These are phyloP conservation scores for Anthracocystis walkeri DNA, from an alignment of 1,284 basidiomycete species.

Conservation along the genomic window DNA sequence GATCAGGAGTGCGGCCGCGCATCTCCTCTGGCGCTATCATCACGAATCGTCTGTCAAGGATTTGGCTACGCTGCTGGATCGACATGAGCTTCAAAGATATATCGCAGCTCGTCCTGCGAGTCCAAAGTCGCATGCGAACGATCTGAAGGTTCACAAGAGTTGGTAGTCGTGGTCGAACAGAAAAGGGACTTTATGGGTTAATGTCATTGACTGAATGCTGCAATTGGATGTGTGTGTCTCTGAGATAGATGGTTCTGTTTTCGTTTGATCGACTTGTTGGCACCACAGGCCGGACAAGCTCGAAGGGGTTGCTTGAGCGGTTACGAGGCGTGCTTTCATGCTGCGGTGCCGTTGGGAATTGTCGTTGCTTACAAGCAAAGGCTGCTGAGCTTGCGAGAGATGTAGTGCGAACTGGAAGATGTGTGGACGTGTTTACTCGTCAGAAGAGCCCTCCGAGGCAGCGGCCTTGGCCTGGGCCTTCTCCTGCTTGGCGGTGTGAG, in stretches of 20 bases:
- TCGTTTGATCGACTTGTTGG: neutral
- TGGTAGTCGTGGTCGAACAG: neutral
- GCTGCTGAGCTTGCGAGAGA: neutral
- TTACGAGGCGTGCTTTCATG: neutral
- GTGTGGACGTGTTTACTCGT: constrained; percentile 12
- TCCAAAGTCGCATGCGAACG: neutral
- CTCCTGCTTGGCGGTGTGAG: constrained; percentile 44
- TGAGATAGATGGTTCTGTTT: neutral
- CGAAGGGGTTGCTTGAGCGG: neutral
- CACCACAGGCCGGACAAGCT: neutral
- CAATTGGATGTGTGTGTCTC: constrained; percentile 1
- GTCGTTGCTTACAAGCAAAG: neutral
- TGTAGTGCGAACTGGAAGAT: neutral
- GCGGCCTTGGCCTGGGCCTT: constrained; percentile 35
- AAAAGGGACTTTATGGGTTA: neutral
- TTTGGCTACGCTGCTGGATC: constrained; percentile 20
- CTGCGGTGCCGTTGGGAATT: neutral
- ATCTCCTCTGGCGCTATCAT: constrained; percentile 60
- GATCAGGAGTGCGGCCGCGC: constrained; percentile 48
- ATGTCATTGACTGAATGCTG: constrained; percentile 16
- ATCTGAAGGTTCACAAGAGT: neutral
- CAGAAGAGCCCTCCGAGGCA: constrained; percentile 12
- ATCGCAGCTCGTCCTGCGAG: constrained; percentile 5
- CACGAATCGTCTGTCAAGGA: constrained; percentile 5
- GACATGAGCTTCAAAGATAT: constrained; percentile 21